Percentiles rank a stretch among this genome's conserved stretches.
Evolutionary conservation across 306 rosid genomes (phyloP).

Genomic region (Rubus parviflorus): DNA sequence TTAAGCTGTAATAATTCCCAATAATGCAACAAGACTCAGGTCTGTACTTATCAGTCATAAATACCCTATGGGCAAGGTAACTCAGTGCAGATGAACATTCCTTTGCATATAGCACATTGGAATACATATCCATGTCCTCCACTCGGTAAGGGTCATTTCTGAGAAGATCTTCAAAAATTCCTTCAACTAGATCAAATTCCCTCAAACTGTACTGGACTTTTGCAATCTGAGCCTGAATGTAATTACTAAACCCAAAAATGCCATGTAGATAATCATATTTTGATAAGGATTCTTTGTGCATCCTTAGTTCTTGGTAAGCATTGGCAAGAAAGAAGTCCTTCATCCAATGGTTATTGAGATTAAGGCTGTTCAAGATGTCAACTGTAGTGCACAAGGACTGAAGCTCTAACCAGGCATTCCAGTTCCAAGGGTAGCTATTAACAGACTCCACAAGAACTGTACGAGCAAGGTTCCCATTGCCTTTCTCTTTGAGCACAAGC

Average conservation of each 20-base stretch:
- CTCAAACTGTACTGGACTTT: conserved; percentile 89
- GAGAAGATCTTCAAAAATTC: conserved; percentile 87
- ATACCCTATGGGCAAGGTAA: conserved; percentile 95
- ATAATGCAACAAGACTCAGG: conserved; percentile 98
- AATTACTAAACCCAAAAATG: conserved; percentile 75
- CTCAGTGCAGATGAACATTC: conserved; percentile 84
- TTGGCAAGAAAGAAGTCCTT: conserved; percentile 90
- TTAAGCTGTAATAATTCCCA: conserved; percentile 95
- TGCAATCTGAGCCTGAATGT: conserved; percentile 93
- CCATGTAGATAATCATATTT: conserved; percentile 74
- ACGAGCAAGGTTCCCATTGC: conserved; percentile 73
- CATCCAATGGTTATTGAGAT: conserved; percentile 96
- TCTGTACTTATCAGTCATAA: conserved; percentile 90
- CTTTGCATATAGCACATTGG: conserved; percentile 93
- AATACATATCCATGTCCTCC: conserved; percentile 98
- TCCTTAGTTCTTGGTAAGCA: conserved; percentile 85
- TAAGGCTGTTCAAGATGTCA: conserved; percentile 72
- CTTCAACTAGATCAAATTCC: conserved; percentile 93
- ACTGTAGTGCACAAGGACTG: conserved; percentile 73
- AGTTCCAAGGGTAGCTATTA: conserved; percentile 97
- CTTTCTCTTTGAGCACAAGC: conserved; percentile 86
- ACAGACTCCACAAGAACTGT: conserved; percentile 88
- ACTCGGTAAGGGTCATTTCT: conserved; percentile 94
- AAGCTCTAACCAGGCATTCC: conserved; percentile 97
- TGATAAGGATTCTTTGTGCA: conserved; percentile 73